phyloP scores from a whole-genome alignment of 208 protist species.

The Trypanosoma platydactyli region DNA sequence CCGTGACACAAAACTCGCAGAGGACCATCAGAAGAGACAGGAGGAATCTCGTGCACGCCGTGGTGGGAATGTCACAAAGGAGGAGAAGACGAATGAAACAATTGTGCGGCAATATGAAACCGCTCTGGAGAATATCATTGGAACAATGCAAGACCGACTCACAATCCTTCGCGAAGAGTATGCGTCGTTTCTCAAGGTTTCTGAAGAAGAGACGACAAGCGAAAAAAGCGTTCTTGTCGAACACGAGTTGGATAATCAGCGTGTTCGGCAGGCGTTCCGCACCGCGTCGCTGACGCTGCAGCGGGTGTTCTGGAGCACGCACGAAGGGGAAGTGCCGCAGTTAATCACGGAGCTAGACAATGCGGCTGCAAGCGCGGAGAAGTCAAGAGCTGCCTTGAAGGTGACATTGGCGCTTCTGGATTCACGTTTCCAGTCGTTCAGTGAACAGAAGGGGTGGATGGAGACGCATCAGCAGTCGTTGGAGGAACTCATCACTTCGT shows the following conservation, averaged over 20 bases:
- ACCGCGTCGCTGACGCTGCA: conserved; percentile 48
- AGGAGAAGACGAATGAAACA: conserved; percentile 64
- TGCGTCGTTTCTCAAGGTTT: conserved; percentile 44
- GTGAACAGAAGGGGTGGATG: conserved; percentile 71
- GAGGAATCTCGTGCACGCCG: conserved; percentile 34
- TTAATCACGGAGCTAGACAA: conserved; percentile 60
- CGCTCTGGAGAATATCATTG: conserved; percentile 68
- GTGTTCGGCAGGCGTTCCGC: conserved; percentile 57
- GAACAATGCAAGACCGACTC: conserved; percentile 62
- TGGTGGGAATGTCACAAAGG: conserved; percentile 31
- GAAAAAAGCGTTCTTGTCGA: conserved; percentile 52
- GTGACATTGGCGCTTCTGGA: conserved; percentile 57
- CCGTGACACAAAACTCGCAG: conserved; percentile 60
- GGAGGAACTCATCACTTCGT: conserved; percentile 56
- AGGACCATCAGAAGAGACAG: conserved; percentile 60
- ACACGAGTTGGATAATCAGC: conserved; percentile 56
- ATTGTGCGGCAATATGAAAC: conserved; percentile 78
- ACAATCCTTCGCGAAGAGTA: conserved; percentile 65
- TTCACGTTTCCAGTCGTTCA: conserved; percentile 45
- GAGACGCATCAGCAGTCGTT: conserved; percentile 63
- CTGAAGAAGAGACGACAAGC: conserved; percentile 44
- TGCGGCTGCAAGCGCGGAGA: conserved; percentile 48
- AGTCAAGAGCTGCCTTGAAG: conserved; percentile 59
- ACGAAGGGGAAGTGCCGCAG: conserved; percentile 48
- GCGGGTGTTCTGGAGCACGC: conserved; percentile 65